phyloP scores from a whole-genome alignment of 2,329 filamentous ascomycete species.

The Aspergillus phoenicis region DNA sequence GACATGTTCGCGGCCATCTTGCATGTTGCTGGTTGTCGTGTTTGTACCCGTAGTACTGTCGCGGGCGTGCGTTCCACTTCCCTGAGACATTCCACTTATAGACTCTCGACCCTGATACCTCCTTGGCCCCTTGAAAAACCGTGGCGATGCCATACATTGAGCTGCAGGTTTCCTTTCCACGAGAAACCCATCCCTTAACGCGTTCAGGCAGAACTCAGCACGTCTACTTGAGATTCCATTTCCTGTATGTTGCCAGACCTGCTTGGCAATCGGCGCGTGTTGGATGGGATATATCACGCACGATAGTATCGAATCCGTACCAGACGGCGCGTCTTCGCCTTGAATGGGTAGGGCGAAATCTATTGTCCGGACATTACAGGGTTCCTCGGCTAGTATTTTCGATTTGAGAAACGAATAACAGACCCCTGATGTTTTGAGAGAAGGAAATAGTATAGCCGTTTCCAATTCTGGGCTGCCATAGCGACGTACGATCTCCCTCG shows the following conservation, averaged over 20 bases:
- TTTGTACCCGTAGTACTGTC: constrained; percentile 35
- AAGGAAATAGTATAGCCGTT: constrained; percentile 79
- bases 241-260: constrained; percentile 96
- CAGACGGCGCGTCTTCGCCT: constrained; percentile 63
- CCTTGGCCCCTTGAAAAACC: constrained; percentile 69
- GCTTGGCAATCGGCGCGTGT: constrained; percentile 74
- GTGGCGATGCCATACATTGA: constrained; percentile 30
- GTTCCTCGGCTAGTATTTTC: constrained; percentile 33
- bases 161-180: constrained; percentile 48
- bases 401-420: constrained; percentile 72
- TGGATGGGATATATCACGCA: constrained; percentile 72
- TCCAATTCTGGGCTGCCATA: constrained; percentile 60
- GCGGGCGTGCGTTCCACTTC: constrained; percentile 37
- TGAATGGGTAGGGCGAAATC: constrained; percentile 58
- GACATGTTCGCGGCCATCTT: constrained; percentile 65
- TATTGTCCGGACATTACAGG: constrained; percentile 57
- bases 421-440: constrained; percentile 65
- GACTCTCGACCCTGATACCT: constrained; percentile 72
- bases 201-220: constrained; percentile 81
- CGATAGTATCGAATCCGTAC: constrained; percentile 63
- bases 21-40: constrained; percentile 28
- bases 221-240: constrained; percentile 89
- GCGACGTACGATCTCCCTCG: constrained; percentile 64
- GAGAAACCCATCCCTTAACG: constrained; percentile 71
- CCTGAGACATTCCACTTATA: constrained; percentile 45